Evolutionary conservation across 352 stramenopile species (phyloP), one percentile per base, ranked within the genome.

Genomic region (Globisporangium cystogenes): DNA sequence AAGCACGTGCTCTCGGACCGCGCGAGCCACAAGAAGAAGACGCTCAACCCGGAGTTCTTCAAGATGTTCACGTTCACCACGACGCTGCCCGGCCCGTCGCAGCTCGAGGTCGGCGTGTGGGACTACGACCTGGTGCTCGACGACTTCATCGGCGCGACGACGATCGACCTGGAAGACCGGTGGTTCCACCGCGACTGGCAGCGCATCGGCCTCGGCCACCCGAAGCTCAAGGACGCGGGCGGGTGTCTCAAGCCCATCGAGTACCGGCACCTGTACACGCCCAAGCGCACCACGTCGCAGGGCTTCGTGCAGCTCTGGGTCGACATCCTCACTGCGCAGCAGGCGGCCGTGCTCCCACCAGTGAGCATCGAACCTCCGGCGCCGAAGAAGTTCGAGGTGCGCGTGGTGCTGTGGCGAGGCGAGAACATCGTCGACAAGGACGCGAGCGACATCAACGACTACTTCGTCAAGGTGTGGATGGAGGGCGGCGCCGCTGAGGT

Each of bases 161-260:
- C 76, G 0, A 96, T 98, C 52, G 92, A 97, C 44, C 64, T 98
- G 4, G 92, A 98, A 58, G 92, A 98, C 37, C 72, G 92, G 21
- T 97, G 90, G 92, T 97, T 97, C 58, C 83, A 96, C 55, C 68
- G 73, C 7, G 74, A 87, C 20, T 96, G 87, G 86, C 85, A 96
- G 29, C 62, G 70, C 15, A 67, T 87, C 56, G 61, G 77, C 16
- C 49, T 66, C 6, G 48, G 49, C 40, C 53, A 76, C 4, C 47
- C 45, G 16, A 65, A 60, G 10, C 31, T 82, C 7, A 26, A 59
- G 1, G 48, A 57, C 1, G 61, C 48, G 0, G 53, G 58, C 1
- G 57, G 59, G 0, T 71, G 59, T 2, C 62, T 86, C 33, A 96
- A 97, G 65, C 91, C 90, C 0, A 80, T 97, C 20, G 90, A 98